phyloP scores from a whole-genome alignment of 108 stramenopile species.

The Fragilariopsis cylindrus region DNA sequence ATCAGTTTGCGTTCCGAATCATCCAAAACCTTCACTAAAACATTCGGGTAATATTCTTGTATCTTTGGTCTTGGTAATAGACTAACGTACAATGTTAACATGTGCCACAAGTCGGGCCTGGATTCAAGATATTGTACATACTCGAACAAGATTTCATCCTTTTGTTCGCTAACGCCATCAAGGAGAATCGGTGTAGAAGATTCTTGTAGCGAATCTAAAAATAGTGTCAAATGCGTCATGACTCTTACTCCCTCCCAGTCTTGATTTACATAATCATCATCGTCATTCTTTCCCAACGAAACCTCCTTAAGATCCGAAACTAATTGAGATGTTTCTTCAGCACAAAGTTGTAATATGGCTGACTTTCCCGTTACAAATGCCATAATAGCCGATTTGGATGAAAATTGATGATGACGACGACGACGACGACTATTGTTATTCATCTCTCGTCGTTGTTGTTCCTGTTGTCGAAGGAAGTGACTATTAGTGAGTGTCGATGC shows the following conservation, averaged over 20 bases:
- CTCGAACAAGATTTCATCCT: constrained; percentile 37
- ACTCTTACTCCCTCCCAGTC: constrained; percentile 35
- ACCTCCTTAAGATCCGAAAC: constrained; percentile 6
- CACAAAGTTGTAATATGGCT: constrained; percentile 36
- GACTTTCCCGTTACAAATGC: constrained; percentile 64
- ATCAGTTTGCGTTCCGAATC: constrained; percentile 54
- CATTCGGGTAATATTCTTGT: constrained; percentile 50
- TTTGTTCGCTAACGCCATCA: constrained; percentile 22
- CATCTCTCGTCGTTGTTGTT: constrained; percentile 12
- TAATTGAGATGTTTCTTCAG: constrained; percentile 19
- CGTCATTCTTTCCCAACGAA: neutral
- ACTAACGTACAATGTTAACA: constrained; percentile 68
- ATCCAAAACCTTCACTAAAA: constrained; percentile 47
- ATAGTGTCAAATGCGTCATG: constrained; percentile 51
- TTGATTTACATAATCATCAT: constrained; percentile 11
- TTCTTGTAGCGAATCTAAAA: constrained; percentile 47
- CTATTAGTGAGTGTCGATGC: constrained; percentile 12
- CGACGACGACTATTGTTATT: neutral
- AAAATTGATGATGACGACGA: neutral
- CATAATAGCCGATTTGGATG: constrained; percentile 46
- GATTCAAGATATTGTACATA: constrained; percentile 47
- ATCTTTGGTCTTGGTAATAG: constrained; percentile 54
- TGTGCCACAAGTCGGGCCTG: constrained; percentile 56
- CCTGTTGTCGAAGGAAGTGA: constrained; percentile 11
- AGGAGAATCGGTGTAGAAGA: constrained; percentile 27